Percentiles rank a stretch among this genome's conserved stretches.
Conservation (phyloP, 345 rosid genomes). For the Corymbia maculata region DNA sequence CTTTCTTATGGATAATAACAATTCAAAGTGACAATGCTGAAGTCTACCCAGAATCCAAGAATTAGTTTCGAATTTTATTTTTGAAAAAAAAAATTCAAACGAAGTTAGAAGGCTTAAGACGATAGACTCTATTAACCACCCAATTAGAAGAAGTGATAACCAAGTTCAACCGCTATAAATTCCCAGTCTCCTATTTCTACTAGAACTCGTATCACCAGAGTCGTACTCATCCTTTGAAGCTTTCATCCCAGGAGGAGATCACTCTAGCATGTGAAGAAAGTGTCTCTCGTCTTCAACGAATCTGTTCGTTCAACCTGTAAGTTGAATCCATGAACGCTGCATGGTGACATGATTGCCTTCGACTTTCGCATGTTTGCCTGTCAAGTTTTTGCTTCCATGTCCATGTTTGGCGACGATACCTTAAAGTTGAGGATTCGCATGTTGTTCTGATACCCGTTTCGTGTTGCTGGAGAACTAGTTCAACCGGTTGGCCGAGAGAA, state of each 20-base stretch:
- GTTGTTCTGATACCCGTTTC: not conserved
- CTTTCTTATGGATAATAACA: not conserved
- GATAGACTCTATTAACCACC: not conserved
- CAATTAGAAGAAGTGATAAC: not conserved
- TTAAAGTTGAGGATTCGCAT: not conserved
- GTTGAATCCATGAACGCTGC: not conserved
- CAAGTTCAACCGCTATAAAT: not conserved
- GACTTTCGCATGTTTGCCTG: not conserved
- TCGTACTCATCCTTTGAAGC: not conserved
- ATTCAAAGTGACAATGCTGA: not conserved
- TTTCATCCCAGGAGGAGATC: not conserved
- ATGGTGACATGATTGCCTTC: not conserved
- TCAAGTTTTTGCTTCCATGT: not conserved
- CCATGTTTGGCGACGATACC: not conserved
- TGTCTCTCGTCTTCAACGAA: not conserved
- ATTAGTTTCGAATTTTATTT: not conserved
- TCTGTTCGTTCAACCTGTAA: not conserved
- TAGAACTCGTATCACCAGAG: not conserved
- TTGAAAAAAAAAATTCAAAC: not conserved
- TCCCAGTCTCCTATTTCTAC: not conserved
- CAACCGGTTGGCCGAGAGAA: not conserved
- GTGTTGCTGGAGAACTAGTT: not conserved
- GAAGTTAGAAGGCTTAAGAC: not conserved
- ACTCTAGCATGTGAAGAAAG: not conserved
- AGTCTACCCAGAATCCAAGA: not conserved